These are phyloP conservation scores for Erythrobasidium yunnanense DNA, from an alignment of 768 basidiomycete species.

Conservation along the genomic window DNA sequence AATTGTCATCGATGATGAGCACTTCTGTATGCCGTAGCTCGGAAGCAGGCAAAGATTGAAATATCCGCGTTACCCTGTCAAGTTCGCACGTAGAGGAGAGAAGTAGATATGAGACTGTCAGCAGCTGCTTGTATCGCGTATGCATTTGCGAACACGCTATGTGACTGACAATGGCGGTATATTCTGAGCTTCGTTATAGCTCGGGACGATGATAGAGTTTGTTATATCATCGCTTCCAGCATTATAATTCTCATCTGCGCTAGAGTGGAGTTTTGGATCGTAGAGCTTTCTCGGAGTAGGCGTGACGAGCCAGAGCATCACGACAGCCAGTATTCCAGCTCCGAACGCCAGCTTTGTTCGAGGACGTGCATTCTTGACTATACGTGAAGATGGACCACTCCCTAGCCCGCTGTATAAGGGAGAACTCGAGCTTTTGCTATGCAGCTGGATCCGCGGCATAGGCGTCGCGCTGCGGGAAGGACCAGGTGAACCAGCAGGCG, in stretches of 20 bases:
- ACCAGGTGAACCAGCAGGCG: no score
- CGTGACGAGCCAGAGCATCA: slow-evolving; percentile 20
- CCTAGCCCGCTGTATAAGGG: no score
- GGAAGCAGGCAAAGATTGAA: slow-evolving; percentile 9
- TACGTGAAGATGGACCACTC: no score
- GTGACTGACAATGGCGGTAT: slow-evolving; percentile 22
- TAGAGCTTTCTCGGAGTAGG: slow-evolving; percentile 9
- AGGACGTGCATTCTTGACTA: not conserved
- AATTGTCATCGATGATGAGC: slow-evolving; percentile 38
- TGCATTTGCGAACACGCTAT: no score
- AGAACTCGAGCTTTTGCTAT: no score
- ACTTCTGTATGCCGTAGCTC: slow-evolving; percentile 31
- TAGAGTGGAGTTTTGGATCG: slow-evolving; percentile 1
- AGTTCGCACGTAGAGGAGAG: not conserved
- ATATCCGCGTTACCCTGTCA: slow-evolving; percentile 15
- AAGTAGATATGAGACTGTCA: no score
- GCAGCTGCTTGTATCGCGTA: no score
- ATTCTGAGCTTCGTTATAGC: slow-evolving; percentile 37
- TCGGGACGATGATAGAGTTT: slow-evolving; percentile 36
- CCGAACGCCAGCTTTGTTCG: not conserved
- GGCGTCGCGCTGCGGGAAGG: no score
- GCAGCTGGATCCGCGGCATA: no score
- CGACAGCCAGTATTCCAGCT: not conserved
- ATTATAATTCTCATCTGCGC: not conserved
- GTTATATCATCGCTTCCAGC: slow-evolving; percentile 10